Conservation (phyloP, 306 rosid species). For the Astragalus glycyphyllos region DNA sequence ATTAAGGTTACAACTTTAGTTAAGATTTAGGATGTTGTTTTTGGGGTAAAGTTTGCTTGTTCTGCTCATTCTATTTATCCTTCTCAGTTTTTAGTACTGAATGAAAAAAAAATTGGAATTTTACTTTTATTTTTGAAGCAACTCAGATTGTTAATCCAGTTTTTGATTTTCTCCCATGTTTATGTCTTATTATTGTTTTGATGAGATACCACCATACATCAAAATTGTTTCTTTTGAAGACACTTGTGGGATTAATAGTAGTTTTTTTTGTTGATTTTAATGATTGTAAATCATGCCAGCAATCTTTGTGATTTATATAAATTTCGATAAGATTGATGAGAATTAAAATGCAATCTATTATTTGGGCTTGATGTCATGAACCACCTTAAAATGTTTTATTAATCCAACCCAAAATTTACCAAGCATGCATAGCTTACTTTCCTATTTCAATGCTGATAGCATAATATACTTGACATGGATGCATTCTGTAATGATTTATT, state of each 20-base stretch:
- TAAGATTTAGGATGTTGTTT: constrained; percentile 39
- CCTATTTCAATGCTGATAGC: background rate
- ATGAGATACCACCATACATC: no score
- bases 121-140: no score
- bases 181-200: background rate
- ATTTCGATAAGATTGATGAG: constrained; percentile 1
- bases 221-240: background rate
- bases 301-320: constrained; percentile 8
- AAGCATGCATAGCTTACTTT: constrained; percentile 11
- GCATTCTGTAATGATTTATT: no score
- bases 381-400: no score
- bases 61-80: constrained; percentile 3
- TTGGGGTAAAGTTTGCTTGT: constrained; percentile 32
- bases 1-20: constrained; percentile 29
- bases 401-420: background rate
- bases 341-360: background rate
- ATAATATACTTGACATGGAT: no score
- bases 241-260: background rate
- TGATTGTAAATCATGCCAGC: background rate
- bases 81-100: background rate
- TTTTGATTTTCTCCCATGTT: constrained; percentile 17
- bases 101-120: no score
- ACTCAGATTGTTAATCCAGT: constrained; percentile 32
- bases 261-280: background rate
- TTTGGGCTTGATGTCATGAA: background rate